Evolutionary conservation across 2,329 filamentous ascomycete species (phyloP), one percentile per base, ranked within the genome.

Genomic region (Sporothrix brunneoviolacea): DNA sequence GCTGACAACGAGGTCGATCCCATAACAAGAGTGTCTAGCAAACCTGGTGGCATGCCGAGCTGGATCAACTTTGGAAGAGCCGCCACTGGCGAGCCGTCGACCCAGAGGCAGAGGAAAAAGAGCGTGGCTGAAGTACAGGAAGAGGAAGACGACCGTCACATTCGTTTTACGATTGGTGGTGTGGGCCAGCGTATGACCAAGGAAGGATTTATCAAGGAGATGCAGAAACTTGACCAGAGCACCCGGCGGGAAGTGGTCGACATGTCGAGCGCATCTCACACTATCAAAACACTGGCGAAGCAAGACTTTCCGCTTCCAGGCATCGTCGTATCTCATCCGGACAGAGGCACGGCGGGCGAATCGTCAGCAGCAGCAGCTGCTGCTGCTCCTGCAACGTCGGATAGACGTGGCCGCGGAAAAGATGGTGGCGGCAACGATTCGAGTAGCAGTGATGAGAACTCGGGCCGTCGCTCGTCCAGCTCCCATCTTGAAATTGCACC

Each of bases 101-200:
- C 44, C 2, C 62, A 57, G 45, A 57, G 49, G 57, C 52, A 66
- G 55, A 58, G 62, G 27, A 70, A 66, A 57, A 77, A 72, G 66
- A 71, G 64, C 48, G 63, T 64, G 10, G 67, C 62, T 4, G 64
- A 66, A 6, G 67, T 70, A 12, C 61, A 70, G 4, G 69, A 76
- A n/a, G 75, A 76, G 2, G 74, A 78, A 3, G 86, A 91, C 52
- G 86, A 91, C 57, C 76, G 79, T 13, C 74, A 81, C 50, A 82
- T 91, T 50, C 79, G 87, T 13, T 91, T 91, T 66, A 90, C 83
- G 1, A 86, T 91, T 55, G 80, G 77, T 39, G 81, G 83, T 30
- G 79, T 82, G n/a, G 85, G 85, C 6, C 74, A 76, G 54, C 80
- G 87, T 42, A 84, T 93, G 79, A 90, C 78, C 55, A 91, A 91